Percentiles rank a stretch among this genome's conserved stretches.
phyloP scores from a whole-genome alignment of 257 asterid species.

The Verbascum thapsus region DNA sequence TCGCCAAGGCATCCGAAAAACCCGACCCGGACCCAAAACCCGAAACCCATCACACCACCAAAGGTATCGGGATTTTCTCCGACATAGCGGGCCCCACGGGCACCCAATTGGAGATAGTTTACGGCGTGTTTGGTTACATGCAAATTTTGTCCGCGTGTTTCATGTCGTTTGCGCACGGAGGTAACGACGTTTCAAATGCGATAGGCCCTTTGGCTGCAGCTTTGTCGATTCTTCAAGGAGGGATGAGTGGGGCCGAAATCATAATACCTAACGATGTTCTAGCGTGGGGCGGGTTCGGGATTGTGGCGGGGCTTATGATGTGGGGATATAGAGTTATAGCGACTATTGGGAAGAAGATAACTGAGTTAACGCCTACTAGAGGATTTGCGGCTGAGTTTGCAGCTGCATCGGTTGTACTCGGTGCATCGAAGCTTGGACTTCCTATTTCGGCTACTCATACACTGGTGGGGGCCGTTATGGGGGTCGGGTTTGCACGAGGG shows the following conservation, averaged over 20 bases:
- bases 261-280: slow-evolving; percentile 79
- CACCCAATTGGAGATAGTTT: slow-evolving; percentile 79
- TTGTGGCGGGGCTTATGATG: slow-evolving; percentile 83
- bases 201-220: slow-evolving; percentile 95
- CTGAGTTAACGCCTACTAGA: slow-evolving; percentile 88
- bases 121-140: slow-evolving; percentile 93
- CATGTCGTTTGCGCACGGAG: slow-evolving; percentile 99
- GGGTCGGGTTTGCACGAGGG: slow-evolving; percentile 93
- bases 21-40: slow-evolving; percentile 39
- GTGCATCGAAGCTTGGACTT: slow-evolving; percentile 81
- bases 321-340: slow-evolving; percentile 92
- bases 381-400: slow-evolving; percentile 98
- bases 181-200: slow-evolving; percentile 92
- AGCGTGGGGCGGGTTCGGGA: slow-evolving; percentile 98
- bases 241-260: slow-evolving; percentile 55
- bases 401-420: slow-evolving; percentile 86
- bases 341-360: slow-evolving; percentile 90
- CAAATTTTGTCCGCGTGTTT: slow-evolving; percentile 90
- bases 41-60: slow-evolving; percentile 36
- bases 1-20: slow-evolving; percentile 46
- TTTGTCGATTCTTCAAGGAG: slow-evolving; percentile 78
- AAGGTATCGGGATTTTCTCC: slow-evolving; percentile 66
- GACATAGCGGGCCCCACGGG: slow-evolving; percentile 94
- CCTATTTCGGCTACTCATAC: slow-evolving; percentile 97
- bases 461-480: slow-evolving; percentile 98